Evolutionary conservation across 2,329 filamentous ascomycete genomes (phyloP), one percentile per base, ranked within the genome.

Genomic region (Botrytis porri): DNA sequence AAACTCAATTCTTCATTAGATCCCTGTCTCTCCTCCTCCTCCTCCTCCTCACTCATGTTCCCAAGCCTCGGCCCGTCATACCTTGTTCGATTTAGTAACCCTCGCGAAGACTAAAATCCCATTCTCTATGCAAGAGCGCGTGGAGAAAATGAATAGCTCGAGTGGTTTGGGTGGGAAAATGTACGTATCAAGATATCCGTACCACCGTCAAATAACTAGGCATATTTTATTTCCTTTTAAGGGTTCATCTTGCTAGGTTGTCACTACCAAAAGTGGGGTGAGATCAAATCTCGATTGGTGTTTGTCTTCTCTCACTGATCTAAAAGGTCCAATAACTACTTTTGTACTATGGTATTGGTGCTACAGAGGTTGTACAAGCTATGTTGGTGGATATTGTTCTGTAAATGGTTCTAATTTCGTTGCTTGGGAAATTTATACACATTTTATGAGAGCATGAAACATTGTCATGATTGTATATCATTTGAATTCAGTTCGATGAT

Each of bases 231-330:
- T 71, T 63, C 45, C 60, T 43, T 65, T 71, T 43, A 61, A 25
- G 59, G 57, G 16, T 54, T 20, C 25, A 25, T n/a, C 43, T 48
- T 25, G 29, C 63, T 65, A 10, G 45, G 63, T 22, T 62, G 18
- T 45, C 32, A 63, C 25, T 51, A 60, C 39, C 67, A 41, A 62
- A 45, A 62, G 67, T 61, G 67, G 54, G 67, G 54, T 60, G 16
- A 41, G 59, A 65, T 64, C 32, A 32, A 32, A 66, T 66, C 45
- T 54, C 60, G 69, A 71, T 71, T 65, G 69, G 69, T 62, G 69
- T 54, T 64, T 32, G 20, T 71, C 51, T 35, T 43, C 69, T 71
- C 43, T 57, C 25, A 22, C 29, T 65, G 69, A 71, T 71, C 45
- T 64, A 6, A n/a, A 35, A 20, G 16, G 37, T 45, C 25, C 32